Evolutionary conservation across 805 yeast species (phyloP), one percentile per base, ranked within the genome.

Genomic region (Schwanniomyces polymorphus): DNA sequence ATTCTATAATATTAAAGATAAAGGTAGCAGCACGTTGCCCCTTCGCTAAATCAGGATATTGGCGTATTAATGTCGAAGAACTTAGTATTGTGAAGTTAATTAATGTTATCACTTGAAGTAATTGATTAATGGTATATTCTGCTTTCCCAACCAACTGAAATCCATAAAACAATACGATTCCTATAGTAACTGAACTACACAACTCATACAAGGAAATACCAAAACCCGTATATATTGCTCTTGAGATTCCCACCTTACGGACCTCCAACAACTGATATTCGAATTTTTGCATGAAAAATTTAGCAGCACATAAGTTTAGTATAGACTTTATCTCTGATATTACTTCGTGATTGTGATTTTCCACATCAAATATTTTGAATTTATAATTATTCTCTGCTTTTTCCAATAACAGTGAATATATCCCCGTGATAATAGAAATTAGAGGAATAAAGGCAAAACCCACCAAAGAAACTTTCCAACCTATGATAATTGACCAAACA

Each of bases 401-500:
- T 49, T 79, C 82, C 27, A 85, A 64, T 3, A 81, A 43, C 0
- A 59, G 49, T 6, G 88, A 81, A 61, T 82, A 88, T 0, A 72
- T 39, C 0, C 70, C 64, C 2, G 91, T 78, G 1, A 82, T 57
- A 0, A 79, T 23, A 0, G 80, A 56, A 43, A 88, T 81, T 10
- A 83, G 52, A 0, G 97, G 95, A 11, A 87, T 75, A 62, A 91
- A 73, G 0, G 96, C 77, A 9, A 91, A 56, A 1, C 96, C 95
- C 1, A 89, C 94, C 8, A 92, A 67, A 1, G 97, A 80, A 37
- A 94, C 68, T 57, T 85, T 87, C 98, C 98, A 94, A 0, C 97
- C 97, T 9, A 76, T 61, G 0, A 75, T 76, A 1, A 90, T 51
- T 0, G 97, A 83, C 97, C 97, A 94, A 6, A 81, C 68, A 4